Conservation (phyloP, 2,329 filamentous ascomycete genomes). For the Colletotrichum liaoningense region DNA sequence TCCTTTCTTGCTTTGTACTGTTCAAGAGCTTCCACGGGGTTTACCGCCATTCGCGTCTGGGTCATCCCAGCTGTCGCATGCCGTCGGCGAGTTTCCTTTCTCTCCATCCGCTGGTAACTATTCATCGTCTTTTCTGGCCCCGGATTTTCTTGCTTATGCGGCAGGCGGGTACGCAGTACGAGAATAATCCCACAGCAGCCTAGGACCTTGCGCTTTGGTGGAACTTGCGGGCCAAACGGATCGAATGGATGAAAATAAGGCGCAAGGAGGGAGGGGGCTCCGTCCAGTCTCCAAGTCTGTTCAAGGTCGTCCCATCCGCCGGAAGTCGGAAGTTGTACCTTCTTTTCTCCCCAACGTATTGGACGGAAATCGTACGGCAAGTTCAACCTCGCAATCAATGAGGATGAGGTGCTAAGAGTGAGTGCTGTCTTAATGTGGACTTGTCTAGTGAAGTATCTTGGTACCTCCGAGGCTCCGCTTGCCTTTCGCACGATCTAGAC, state of each 20-base stretch:
- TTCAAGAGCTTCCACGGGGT: not conserved
- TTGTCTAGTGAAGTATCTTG: not conserved
- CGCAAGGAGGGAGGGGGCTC: not conserved
- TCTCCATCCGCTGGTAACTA: not conserved
- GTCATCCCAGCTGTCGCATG: not conserved
- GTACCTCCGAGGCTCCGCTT: not conserved
- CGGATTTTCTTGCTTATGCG: slow-evolving; percentile 18
- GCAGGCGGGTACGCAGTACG: not conserved
- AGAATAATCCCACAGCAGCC: slow-evolving; percentile 10
- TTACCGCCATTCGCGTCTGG: slow-evolving; percentile 18
- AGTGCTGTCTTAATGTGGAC: not conserved
- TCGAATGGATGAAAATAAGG: slow-evolving; percentile 14
- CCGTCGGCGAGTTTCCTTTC: not conserved
- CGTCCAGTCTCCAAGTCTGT: not conserved
- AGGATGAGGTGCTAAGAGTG: not conserved
- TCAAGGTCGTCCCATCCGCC: slow-evolving; percentile 22
- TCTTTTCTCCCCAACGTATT: not conserved
- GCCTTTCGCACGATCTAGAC: not conserved
- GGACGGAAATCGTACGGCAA: not conserved
- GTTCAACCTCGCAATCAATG: not conserved
- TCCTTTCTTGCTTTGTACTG: not conserved
- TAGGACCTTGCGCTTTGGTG: not conserved
- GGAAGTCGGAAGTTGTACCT: slow-evolving; percentile 23
- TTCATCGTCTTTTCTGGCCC: not conserved
- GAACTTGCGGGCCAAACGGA: slow-evolving; percentile 19